phyloP scores from a whole-genome alignment of 495 filamentous ascomycete genomes.

The Trichoderma virens region DNA sequence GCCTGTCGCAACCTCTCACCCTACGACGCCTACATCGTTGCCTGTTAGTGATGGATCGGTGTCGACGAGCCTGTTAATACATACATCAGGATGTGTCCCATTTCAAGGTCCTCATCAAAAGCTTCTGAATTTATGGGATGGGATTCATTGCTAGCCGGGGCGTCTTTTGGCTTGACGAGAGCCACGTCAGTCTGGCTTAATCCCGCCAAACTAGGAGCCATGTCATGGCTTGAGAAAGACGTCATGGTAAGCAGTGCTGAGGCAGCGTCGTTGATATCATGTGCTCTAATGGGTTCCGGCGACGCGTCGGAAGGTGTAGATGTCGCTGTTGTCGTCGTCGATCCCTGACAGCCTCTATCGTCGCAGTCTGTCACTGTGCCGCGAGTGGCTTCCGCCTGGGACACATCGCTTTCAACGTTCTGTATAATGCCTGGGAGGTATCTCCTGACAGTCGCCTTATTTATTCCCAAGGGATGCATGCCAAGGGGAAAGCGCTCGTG shows the following conservation, averaged over 20 bases:
- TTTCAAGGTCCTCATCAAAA: neutral
- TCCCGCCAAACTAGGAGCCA: neutral
- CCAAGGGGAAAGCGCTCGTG: neutral
- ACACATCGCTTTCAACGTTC: neutral
- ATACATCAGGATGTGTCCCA: neutral
- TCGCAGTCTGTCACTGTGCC: neutral
- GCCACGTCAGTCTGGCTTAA: neutral
- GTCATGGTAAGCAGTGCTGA: neutral
- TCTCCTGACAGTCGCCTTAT: neutral
- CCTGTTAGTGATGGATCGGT: neutral
- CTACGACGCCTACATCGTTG: neutral
- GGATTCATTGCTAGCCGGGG: neutral
- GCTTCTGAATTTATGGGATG: neutral
- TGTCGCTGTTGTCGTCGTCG: neutral
- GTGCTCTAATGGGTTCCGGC: neutral
- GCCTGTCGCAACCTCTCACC: neutral
- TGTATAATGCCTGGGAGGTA: neutral
- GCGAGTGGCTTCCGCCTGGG: neutral
- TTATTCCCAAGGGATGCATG: neutral
- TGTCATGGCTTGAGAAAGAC: neutral
- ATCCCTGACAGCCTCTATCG: neutral
- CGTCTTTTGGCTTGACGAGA: neutral
- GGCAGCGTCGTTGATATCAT: neutral
- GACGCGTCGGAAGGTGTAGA: neutral
- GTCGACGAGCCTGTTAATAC: neutral